A percentile compares a stretch with the other conserved stretches of the same genome.
Conservation (phyloP, 352 stramenopile genomes). For the Globisporangium uncinulatum region DNA sequence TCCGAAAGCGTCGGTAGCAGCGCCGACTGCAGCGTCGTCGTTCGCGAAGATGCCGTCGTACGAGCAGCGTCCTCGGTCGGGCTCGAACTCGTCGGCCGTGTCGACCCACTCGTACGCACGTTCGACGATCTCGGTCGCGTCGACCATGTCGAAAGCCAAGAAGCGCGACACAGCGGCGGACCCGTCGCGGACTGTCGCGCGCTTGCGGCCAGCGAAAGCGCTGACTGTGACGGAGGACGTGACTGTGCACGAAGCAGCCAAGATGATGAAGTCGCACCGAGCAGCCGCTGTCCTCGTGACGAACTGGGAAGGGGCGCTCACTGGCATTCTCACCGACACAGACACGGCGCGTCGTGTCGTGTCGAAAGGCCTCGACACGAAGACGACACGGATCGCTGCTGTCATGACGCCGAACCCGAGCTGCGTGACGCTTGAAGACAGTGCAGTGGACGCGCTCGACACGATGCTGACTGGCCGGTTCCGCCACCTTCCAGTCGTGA, state of each 20-base stretch:
- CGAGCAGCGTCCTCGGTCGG: conserved; percentile 46
- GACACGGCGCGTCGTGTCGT: conserved; percentile 80
- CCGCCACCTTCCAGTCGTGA: conserved; percentile 95
- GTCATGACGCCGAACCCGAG: conserved; percentile 86
- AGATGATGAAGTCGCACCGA: conserved; percentile 90
- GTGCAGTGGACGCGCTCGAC: conserved; percentile 72
- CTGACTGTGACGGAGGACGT: conserved; percentile 77
- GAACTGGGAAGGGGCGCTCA: conserved; percentile 78
- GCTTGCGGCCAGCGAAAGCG: conserved; percentile 81
- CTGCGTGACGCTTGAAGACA: conserved; percentile 81
- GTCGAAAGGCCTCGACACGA: conserved; percentile 63
- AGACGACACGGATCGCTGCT: conserved; percentile 53
- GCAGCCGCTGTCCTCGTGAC: conserved; percentile 90
- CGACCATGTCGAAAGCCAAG: conserved; percentile 61
- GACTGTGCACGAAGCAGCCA: conserved; percentile 84
- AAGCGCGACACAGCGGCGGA: conserved; percentile 44
- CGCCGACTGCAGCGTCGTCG: conserved; percentile 4
- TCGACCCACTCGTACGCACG: conserved; percentile 74
- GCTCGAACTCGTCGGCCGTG: conserved; percentile 67
- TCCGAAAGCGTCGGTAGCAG: conserved; percentile 10
- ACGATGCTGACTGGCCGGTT: conserved; percentile 91
- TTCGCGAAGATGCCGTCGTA: conserved; percentile 13
- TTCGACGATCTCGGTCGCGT: conserved; percentile 79
- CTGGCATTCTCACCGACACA: conserved; percentile 95
- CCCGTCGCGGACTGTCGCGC: conserved; percentile 64